Evolutionary conservation across 805 yeast genomes (phyloP), one percentile per base, ranked within the genome.

Genomic region (Kuraishia floccosa): DNA sequence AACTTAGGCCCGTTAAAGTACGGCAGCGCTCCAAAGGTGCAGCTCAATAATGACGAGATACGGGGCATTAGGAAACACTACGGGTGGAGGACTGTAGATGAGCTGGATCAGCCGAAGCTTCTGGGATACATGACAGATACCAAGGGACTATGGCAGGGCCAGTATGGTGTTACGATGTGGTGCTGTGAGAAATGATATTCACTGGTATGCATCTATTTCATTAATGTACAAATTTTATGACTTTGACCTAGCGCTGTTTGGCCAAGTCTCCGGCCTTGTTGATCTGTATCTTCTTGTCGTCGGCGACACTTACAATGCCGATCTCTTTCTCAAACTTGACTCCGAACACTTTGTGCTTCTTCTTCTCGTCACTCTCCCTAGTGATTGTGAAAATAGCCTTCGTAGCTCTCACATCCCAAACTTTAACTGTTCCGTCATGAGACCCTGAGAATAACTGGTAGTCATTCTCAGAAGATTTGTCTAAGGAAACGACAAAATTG

Each of bases 341-440:
- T 20, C 82, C 84, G 50, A 86, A 84, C 15, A 89, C 87, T 49
- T 87, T 85, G 30, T 68, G 61, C 23, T 64, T 57, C 39, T 59
- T 62, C 2, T 59, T 55, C 17, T 30, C 27, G 9, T 15, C n/a
- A 12, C 69, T 63, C 46, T 84, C 80, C 53, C 97, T 73, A 11
- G 80, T 70, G 30, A 91, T 73, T 5, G 93, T 82, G 53, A 81
- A 85, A 60, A 91, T 61, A 9, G 91, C 68, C 44, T 76, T 71
- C 39, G 76, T 80, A 4, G 96, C 80, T 48, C 98, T 75, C 7
- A 89, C 70, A 54, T 89, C 98, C 98, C 98, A 91, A 14, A 91
- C 80, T 47, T 86, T 77, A 27, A 80, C 89, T 1, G 94, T 83
- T 17, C 97, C 96, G 54, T 91, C 98, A 51, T 87, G 96, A n/a